Evolutionary conservation across 2,329 filamentous ascomycete species (phyloP).

Genomic region (Didymella segeticola): DNA sequence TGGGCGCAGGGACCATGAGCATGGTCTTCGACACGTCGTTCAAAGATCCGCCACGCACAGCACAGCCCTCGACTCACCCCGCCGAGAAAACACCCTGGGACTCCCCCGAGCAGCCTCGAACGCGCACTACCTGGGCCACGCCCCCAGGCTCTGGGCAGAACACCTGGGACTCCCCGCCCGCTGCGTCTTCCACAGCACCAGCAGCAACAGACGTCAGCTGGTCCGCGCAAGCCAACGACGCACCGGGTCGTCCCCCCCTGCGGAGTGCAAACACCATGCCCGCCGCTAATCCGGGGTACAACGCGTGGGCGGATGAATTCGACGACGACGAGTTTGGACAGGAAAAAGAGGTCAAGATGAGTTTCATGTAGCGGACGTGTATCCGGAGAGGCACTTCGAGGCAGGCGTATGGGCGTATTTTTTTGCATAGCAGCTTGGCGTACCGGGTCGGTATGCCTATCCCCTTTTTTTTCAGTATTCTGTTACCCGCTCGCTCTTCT

Average conservation of each 20-base stretch:
- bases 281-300: conserved; percentile 42
- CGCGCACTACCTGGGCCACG: not conserved
- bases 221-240: conserved; percentile 19
- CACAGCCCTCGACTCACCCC: not conserved
- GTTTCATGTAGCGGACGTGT: conserved; percentile 52
- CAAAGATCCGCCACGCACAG: conserved; percentile 25
- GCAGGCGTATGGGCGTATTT: too few relatives aligned
- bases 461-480: too few relatives aligned
- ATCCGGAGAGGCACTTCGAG: too few relatives aligned
- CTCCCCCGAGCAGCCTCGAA: not conserved
- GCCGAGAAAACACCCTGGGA: not conserved
- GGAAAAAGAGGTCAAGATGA: conserved; percentile 58
- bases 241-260: conserved; percentile 39
- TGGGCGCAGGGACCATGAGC: conserved; percentile 39
- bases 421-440: not conserved
- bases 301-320: conserved; percentile 58
- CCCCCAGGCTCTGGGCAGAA: not conserved
- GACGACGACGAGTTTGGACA: conserved; percentile 55
- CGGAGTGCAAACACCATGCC: conserved; percentile 39
- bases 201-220: not conserved
- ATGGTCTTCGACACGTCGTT: conserved; percentile 55
- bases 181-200: not conserved
- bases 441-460: too few relatives aligned
- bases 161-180: conserved; percentile 1
- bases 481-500: too few relatives aligned